These are phyloP conservation scores for Ustilago shanxiensis DNA, from an alignment of 1,284 basidiomycete genomes.

Conservation along the genomic window DNA sequence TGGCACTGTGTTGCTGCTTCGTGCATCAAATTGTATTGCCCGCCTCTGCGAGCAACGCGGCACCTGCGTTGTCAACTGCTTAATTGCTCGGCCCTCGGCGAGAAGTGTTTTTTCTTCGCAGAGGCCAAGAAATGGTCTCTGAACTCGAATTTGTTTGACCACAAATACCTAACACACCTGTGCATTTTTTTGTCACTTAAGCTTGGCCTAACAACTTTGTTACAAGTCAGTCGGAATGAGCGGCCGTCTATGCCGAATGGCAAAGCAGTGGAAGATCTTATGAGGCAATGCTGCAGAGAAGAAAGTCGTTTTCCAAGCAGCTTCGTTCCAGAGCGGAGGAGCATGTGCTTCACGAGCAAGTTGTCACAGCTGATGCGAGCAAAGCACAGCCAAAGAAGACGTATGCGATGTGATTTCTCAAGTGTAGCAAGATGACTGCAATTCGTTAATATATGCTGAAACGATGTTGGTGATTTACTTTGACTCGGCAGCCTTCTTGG, in stretches of 20 bases:
- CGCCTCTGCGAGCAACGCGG: not conserved
- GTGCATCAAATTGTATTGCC: too few relatives aligned
- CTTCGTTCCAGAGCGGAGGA: not conserved
- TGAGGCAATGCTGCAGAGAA: not conserved
- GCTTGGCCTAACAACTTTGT: not conserved
- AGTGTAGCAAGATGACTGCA: not conserved
- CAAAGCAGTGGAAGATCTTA: not conserved
- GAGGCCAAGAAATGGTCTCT: too few relatives aligned
- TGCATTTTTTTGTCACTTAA: too few relatives aligned
- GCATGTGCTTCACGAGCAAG: too few relatives aligned
- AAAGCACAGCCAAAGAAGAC: not conserved
- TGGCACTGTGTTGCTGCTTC: not conserved
- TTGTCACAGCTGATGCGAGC: not conserved
- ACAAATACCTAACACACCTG: too few relatives aligned
- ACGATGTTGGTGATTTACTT: conserved; percentile 25
- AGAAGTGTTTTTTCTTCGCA: too few relatives aligned
- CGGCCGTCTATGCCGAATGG: not conserved
- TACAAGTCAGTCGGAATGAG: not conserved
- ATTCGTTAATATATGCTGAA: too few relatives aligned
- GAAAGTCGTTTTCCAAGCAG: not conserved
- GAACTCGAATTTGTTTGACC: too few relatives aligned
- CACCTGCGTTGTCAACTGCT: too few relatives aligned
- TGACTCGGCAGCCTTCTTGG: conserved; percentile 39
- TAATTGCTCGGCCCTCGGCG: not conserved
- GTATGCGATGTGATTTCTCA: too few relatives aligned